Percentiles rank a stretch among this genome's conserved stretches.
phyloP scores from a whole-genome alignment of 805 yeast genomes.

The Wickerhamomyces hampshirensis region DNA sequence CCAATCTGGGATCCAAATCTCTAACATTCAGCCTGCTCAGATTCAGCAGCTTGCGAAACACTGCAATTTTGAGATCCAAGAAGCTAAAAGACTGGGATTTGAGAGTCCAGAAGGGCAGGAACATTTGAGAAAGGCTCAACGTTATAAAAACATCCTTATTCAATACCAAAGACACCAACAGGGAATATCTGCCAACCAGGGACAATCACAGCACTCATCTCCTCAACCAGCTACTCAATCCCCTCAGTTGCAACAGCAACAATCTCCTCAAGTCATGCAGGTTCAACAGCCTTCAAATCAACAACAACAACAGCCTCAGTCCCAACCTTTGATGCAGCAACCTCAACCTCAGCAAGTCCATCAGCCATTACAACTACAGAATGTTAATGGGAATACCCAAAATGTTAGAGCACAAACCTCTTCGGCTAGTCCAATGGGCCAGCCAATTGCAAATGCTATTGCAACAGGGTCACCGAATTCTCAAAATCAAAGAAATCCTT shows the following conservation, averaged over 20 bases:
- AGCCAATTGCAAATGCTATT: conserved; percentile 5
- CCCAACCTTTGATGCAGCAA: conserved; percentile 21
- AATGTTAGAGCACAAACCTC: conserved; percentile 8
- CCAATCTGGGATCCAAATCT: neutral
- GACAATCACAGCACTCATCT: conserved; percentile 5
- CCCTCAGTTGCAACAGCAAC: conserved; percentile 9
- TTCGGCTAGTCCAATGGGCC: conserved; percentile 18
- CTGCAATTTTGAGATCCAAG: conserved; percentile 51
- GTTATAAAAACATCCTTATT: conserved; percentile 54
- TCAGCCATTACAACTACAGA: conserved; percentile 8
- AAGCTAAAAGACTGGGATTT: conserved; percentile 58
- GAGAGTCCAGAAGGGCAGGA: conserved; percentile 59
- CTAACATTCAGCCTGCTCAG: conserved; percentile 19
- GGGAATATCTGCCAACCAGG: conserved; percentile 4
- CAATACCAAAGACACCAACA: conserved; percentile 47
- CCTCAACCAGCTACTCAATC: conserved; percentile 12
- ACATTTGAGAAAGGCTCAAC: conserved; percentile 57
- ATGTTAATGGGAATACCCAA: conserved; percentile 2
- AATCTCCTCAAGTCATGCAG: conserved; percentile 9
- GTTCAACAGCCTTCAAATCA: conserved; percentile 4
- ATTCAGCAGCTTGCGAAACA: conserved; percentile 53
- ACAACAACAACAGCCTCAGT: conserved; percentile 19
- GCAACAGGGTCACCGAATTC: conserved; percentile 7
- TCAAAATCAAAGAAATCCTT: conserved; percentile 11
- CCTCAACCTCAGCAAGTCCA: conserved; percentile 19